Base-by-base conservation (phyloP, 1,284 basidiomycete genomes). In the Rhodofomes roseus region DNA sequence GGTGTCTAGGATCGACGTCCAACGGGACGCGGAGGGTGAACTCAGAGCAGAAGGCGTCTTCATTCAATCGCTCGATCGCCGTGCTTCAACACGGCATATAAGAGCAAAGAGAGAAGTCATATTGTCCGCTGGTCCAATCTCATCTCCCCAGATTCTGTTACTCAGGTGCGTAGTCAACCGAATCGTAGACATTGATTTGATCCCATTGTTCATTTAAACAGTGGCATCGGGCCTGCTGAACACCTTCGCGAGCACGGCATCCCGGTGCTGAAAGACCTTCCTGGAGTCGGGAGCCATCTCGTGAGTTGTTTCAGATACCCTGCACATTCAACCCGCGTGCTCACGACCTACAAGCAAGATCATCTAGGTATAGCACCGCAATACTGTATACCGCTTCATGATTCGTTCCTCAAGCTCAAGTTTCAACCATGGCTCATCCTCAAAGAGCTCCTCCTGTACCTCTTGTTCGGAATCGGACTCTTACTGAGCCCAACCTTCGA, bases 101-200 rank as follows among this genome's bases (percentile, higher is more conserved):
- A 48, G 56, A 9, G 75, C 69, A 2, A 60, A 59, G 20, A 63
- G 60, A 53, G 71, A 75, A 57, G 65, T 75, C 1, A 62, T 77
- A 9, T 23, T 77, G 16, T 69, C 63, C 44, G 65, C 68, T 9
- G 76, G 76, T 11, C 67, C 74, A 1, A 57, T 76, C 4, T 71
- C 69, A 0, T 70, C 69, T 31, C 74, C 75, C 0, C 70, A 72
- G 46, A 27, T 75, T 12, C 63, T 76, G 2, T 66, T 74, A 69
- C 54, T 74, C 20, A 77, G 74, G 71, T 73, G 25, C 31, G 31
- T 34, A 11, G 5, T 11, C 11, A 14, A 50, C 25, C 25, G 36
- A n/a, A 20, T 40, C 29, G 18, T 18, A 12, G 25, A 29, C 9
- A 22, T 16, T 51, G 1, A 57, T n/a, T n/a, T n/a, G n/a, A n/a